Evolutionary conservation across 1,139 yeast species (phyloP).

Genomic region (Geotrichum reessii): DNA sequence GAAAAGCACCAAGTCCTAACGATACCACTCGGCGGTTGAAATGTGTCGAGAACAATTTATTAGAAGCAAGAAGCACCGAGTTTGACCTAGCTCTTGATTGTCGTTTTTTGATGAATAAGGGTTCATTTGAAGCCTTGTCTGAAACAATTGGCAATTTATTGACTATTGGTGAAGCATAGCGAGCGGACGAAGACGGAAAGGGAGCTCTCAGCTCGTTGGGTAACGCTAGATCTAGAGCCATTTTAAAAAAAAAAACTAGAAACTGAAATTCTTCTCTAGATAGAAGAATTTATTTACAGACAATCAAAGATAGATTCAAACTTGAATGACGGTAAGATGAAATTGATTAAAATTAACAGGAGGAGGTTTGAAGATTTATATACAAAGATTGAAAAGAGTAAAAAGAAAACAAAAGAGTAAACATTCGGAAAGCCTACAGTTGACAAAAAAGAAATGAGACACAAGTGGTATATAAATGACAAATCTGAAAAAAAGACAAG

Average conservation of each 20-base stretch:
- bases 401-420: not conserved
- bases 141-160: conserved; percentile 12
- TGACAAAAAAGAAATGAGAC: not conserved
- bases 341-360: not conserved
- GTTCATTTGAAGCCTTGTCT: conserved; percentile 18
- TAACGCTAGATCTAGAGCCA: conserved; percentile 6
- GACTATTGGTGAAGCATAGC: not conserved
- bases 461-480: too few relatives aligned
- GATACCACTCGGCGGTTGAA: conserved; percentile 3
- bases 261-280: not conserved
- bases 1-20: conserved; percentile 13
- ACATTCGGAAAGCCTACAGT: not conserved
- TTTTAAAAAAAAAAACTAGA: not conserved
- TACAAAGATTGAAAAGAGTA: not conserved
- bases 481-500: too few relatives aligned
- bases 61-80: not conserved
- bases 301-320: conserved; percentile 15
- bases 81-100: conserved; percentile 12
- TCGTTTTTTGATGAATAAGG: conserved; percentile 13
- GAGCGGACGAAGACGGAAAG: not conserved
- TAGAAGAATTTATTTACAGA: conserved; percentile 14
- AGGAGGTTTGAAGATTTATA: conserved; percentile 19
- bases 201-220: conserved; percentile 1
- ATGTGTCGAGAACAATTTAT: not conserved
- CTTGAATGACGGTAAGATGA: conserved; percentile 14